Base-by-base conservation (phyloP, 2,329 filamentous ascomycete species). In the Xylariomycetidae sp. region DNA sequence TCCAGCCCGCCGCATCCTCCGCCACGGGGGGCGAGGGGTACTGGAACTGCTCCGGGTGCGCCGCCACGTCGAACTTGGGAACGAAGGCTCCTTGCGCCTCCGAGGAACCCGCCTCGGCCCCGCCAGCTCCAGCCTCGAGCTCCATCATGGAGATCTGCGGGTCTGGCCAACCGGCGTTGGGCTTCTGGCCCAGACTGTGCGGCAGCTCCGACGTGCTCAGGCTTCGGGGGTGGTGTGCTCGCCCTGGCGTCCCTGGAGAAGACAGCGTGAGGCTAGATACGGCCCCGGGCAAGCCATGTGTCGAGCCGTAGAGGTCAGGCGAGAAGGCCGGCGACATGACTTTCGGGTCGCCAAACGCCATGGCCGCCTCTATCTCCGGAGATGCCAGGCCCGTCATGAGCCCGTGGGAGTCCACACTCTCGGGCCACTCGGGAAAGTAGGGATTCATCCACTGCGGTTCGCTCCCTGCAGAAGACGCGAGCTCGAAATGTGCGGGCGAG, bases 371-470 rank as follows among this genome's bases (percentile, higher is more conserved):
- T 6, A 45, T 40, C 1, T 38, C 42, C 3, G 43, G 43, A 19
- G 43, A 44, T 17, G 44, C 37, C 29, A 46, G 10, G 20, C 43
- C 43, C 20, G 20, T 12, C n/a, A 8, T 8, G 8, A 12, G 8
- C 20, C 20, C 20, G 5, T 37, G 25, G 17, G 43, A 37, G 15
- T 39, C 38, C 5, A 38, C 38, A 14, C 43, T 40, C n/a, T n/a
- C n/a, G n/a, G n/a, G n/a, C 46, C 46, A 48, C 29, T 45, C 44
- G 7, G 43, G 40, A 25, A 45, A 45, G 25, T 48, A 48, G 18
- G 40, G 40, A 17, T 38, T 37, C 13, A 47, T 41, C 46, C 46
- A 48, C 24, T 47, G 43, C 16, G 39, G 32, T n/a, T 47, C 44
- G 9, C 35, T 41, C 20, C 41, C 31, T 16, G 40, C 35, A 20